These are phyloP conservation scores for Pleoardoris graminearum DNA, from an alignment of 2,329 filamentous ascomycete genomes.

Conservation along the genomic window DNA sequence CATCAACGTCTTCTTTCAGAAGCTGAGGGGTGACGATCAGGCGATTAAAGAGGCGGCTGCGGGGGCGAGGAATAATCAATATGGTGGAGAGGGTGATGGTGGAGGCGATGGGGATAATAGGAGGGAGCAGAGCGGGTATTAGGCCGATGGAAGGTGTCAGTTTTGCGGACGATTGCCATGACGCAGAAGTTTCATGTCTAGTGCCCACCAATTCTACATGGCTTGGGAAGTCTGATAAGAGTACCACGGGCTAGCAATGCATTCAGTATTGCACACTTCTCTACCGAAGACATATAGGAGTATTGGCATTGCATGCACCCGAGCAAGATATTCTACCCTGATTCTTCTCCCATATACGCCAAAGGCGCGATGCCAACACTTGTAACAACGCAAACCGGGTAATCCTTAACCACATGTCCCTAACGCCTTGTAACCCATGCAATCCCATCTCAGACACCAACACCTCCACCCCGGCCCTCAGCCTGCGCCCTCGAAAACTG, in stretches of 20 bases:
- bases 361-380: background rate
- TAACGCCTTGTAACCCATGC: background rate
- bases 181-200: too few relatives aligned
- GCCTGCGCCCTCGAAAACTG: constrained; percentile 68
- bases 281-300: too few relatives aligned
- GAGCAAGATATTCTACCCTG: too few relatives aligned
- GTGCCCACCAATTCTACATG: too few relatives aligned
- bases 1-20: constrained; percentile 95
- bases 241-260: too few relatives aligned
- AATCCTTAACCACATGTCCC: background rate
- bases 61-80: constrained; percentile 31
- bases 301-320: too few relatives aligned
- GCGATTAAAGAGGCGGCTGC: constrained; percentile 57
- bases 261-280: too few relatives aligned
- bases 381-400: background rate
- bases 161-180: too few relatives aligned
- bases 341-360: background rate
- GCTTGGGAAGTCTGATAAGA: too few relatives aligned
- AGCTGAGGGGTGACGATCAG: constrained; percentile 83
- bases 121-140: constrained; percentile 49
- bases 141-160: too few relatives aligned
- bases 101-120: constrained; percentile 33
- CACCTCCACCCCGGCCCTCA: constrained; percentile 49
- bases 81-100: constrained; percentile 32
- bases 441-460: constrained; percentile 27